Evolutionary conservation across 371 early-diverging fungal genomes (phyloP), one percentile per base, ranked within the genome.

Genomic region (Mortierella sp.): DNA sequence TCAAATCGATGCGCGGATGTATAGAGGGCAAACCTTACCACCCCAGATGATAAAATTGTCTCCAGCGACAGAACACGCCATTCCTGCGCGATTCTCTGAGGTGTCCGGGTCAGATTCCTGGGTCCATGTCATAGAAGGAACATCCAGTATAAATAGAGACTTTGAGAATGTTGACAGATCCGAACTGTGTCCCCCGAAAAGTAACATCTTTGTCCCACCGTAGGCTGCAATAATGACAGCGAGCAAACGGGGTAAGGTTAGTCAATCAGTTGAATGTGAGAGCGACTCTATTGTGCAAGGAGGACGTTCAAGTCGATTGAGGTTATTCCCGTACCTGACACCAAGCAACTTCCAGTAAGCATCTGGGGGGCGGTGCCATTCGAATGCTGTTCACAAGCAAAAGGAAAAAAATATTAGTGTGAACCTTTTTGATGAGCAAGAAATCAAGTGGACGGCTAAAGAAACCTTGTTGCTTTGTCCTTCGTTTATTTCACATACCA

Each of bases 41-140:
- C 78, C 78, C 73, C 70, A 73, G 34, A 55, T 40, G 21, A 78
- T 69, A 37, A 78, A 73, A 31, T 48, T 67, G 55, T 78, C 70
- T 10, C 69, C 73, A 0, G 78, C 34, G 14, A 69, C 69, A 2
- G 74, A 55, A 44, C 78, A 78, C 31, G 73, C 74, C n/a, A 64
- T 50, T 44, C 54, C 69, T 9, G 54, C 55, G 1, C 78, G 73
- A 3, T 34, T 64, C 24, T 54, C 53, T 11, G 19, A 4, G 0
- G 31, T 21, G 0, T 44, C 70, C 4, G 53, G 69, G 40, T 31
- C 46, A 0, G 13, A 21, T 26, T 74, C 78, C 24, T 34, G 64
- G 8, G 54, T 50, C 74, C 78, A 73, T 40, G 74, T 53, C 73
- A 64, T 69, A 8, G 73, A 48, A 28, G 37, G 51, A 6, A 73